Evolutionary conservation across 1,284 basidiomycete genomes (phyloP).

Genomic region (Tausonia pullulans): DNA sequence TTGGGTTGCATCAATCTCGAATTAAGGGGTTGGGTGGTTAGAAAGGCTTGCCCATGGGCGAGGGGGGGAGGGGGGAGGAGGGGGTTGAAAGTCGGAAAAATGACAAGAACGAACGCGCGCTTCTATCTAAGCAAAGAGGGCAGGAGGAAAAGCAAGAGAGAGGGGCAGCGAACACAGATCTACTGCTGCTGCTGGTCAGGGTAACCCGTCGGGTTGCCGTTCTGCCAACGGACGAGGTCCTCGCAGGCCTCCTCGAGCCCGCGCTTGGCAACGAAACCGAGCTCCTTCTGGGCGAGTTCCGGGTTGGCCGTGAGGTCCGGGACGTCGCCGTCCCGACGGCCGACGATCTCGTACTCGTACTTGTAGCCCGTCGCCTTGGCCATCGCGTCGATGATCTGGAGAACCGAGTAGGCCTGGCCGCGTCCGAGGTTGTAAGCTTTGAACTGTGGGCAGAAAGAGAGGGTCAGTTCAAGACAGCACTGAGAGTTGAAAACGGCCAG

Average conservation of each 20-base stretch:
- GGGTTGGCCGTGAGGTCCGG: slow-evolving; percentile 96
- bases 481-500: neutral
- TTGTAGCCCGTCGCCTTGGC: slow-evolving; percentile 75
- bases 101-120: neutral
- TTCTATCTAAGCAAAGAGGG: neutral
- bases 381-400: slow-evolving; percentile 95
- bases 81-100: too few relatives aligned
- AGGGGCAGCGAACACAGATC: neutral
- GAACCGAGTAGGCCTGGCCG: slow-evolving; percentile 82
- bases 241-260: slow-evolving; percentile 79
- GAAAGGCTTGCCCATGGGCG: too few relatives aligned
- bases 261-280: slow-evolving; percentile 79
- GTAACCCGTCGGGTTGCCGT: slow-evolving; percentile 68
- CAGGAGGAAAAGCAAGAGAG: neutral
- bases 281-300: slow-evolving; percentile 77
- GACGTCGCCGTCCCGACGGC: slow-evolving; percentile 81
- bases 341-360: slow-evolving; percentile 82
- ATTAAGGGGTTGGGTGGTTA: too few relatives aligned
- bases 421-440: slow-evolving; percentile 96
- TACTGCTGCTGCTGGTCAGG: neutral
- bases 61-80: too few relatives aligned
- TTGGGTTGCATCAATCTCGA: too few relatives aligned
- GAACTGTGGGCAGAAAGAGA: slow-evolving; percentile 37
- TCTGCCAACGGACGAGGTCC: slow-evolving; percentile 91
- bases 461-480: neutral